A percentile compares a stretch with the other conserved stretches of the same genome.
Conservation (phyloP, 2,329 filamentous ascomycete species). For the Diaporthe longicolla region DNA sequence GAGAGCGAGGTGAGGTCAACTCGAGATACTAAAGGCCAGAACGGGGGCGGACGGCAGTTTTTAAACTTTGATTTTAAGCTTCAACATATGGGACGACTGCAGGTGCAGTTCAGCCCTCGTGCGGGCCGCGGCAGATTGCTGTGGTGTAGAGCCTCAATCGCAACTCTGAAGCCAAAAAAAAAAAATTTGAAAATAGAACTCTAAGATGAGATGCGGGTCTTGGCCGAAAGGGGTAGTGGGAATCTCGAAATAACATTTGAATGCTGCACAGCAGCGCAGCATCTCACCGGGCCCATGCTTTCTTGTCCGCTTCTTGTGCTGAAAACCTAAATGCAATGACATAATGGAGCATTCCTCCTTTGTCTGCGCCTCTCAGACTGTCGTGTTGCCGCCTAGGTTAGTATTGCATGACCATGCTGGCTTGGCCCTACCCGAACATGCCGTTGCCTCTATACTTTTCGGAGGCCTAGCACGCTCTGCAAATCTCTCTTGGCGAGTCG, state of each 20-base stretch:
- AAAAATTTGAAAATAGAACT: constrained; percentile 32
- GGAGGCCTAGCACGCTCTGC: not conserved
- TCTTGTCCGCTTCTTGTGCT: not conserved
- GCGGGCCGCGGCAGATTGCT: not conserved
- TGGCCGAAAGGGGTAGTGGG: constrained; percentile 21
- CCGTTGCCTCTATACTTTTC: constrained; percentile 11
- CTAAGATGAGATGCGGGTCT: constrained; percentile 32
- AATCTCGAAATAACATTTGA: not conserved
- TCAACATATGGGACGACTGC: not conserved
- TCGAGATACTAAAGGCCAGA: not conserved
- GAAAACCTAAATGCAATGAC: constrained; percentile 7
- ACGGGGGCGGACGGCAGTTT: not conserved
- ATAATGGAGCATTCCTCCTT: not conserved
- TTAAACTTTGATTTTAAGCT: constrained; percentile 11
- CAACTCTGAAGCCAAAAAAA: constrained; percentile 4
- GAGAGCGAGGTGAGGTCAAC: not conserved
- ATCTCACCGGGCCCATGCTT: not conserved
- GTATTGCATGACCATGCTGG: not conserved
- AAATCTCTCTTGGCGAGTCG: constrained; percentile 22
- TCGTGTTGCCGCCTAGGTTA: not conserved
- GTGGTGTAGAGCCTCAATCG: not conserved
- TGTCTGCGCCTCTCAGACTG: constrained; percentile 30
- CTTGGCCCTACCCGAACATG: constrained; percentile 17
- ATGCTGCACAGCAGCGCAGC: not conserved
- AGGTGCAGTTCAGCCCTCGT: not conserved